Evolutionary conservation across 768 basidiomycete species (phyloP).

Genomic region (Lentinula raphanica): DNA sequence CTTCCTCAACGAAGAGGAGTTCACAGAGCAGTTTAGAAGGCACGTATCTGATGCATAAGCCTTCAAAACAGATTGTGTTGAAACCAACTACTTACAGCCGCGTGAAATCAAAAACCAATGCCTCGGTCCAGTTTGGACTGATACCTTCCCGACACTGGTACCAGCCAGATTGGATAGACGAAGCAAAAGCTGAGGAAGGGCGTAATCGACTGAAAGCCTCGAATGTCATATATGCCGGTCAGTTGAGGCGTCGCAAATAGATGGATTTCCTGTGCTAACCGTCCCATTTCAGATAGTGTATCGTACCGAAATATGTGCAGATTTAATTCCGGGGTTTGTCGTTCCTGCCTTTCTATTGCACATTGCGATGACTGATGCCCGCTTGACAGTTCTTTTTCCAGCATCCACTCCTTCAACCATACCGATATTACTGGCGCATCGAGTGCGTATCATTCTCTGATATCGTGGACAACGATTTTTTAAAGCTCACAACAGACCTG

Average conservation of each 20-base stretch:
- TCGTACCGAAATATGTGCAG: slow-evolving; percentile 79
- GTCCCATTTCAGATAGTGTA: slow-evolving; percentile 27
- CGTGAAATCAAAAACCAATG: slow-evolving; percentile 17
- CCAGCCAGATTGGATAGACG: slow-evolving; percentile 70
- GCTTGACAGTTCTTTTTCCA: slow-evolving; percentile 45
- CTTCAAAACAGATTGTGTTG: background rate
- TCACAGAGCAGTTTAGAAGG: slow-evolving; percentile 49
- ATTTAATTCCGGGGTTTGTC: slow-evolving; percentile 61
- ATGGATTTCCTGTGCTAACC: background rate
- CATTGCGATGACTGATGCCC: slow-evolving; percentile 12
- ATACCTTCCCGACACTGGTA: slow-evolving; percentile 59
- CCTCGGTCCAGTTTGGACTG: slow-evolving; percentile 40
- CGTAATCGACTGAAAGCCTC: slow-evolving; percentile 45
- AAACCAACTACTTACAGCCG: slow-evolving; percentile 19
- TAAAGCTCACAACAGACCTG: slow-evolving; percentile 33
- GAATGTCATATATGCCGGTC: slow-evolving; percentile 38
- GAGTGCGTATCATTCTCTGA: slow-evolving; percentile 30
- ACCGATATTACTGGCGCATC: slow-evolving; percentile 60
- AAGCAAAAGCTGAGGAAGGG: slow-evolving; percentile 47
- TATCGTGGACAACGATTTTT: background rate
- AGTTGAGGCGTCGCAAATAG: background rate
- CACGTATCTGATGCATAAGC: slow-evolving; percentile 9
- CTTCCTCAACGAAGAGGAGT: slow-evolving; percentile 58
- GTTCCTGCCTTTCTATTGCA: background rate
- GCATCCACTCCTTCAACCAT: slow-evolving; percentile 46